Evolutionary conservation across 73 alveolate genomes (phyloP).

Genomic region (Stentor coeruleus): DNA sequence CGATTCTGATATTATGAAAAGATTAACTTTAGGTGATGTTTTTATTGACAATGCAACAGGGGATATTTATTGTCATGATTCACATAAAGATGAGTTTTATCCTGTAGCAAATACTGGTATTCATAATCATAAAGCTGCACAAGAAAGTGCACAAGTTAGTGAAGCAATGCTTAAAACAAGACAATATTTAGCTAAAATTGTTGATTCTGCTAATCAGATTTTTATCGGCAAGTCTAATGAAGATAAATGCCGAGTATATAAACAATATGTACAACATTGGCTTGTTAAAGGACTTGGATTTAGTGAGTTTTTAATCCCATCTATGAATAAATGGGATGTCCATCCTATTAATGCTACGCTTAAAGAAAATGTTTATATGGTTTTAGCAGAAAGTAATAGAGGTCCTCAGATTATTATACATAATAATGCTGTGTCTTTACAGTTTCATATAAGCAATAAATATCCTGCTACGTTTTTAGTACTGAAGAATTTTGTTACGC

Average conservation of each 20-base stretch:
- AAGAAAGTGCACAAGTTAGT: conserved; percentile 25
- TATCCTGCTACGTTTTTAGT: conserved; percentile 59
- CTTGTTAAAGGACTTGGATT: conserved; percentile 51
- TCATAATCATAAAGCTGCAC: conserved; percentile 64
- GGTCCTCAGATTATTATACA: conserved; percentile 84
- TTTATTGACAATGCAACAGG: conserved; percentile 87
- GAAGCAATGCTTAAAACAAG: conserved; percentile 28
- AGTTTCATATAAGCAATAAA: conserved; percentile 68
- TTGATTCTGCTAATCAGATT: conserved; percentile 36
- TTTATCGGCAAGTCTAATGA: conserved; percentile 50
- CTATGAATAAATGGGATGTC: conserved; percentile 81
- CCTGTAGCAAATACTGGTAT: conserved; percentile 86
- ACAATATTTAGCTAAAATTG: not conserved
- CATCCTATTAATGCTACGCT: conserved; percentile 76
- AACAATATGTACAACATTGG: conserved; percentile 73
- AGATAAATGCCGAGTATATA: conserved; percentile 50
- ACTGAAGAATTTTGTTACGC: conserved; percentile 59
- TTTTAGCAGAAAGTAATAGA: conserved; percentile 67
- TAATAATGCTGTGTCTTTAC: conserved; percentile 68
- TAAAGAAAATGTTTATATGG: conserved; percentile 47
- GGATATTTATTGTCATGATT: conserved; percentile 66
- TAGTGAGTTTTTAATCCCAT: conserved; percentile 63
- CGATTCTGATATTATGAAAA: conserved; percentile 31
- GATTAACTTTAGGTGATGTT: conserved; percentile 47
- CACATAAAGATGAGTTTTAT: conserved; percentile 59